Evolutionary conservation across 2,329 filamentous ascomycete genomes (phyloP).

Genomic region (Penicillium sp.): DNA sequence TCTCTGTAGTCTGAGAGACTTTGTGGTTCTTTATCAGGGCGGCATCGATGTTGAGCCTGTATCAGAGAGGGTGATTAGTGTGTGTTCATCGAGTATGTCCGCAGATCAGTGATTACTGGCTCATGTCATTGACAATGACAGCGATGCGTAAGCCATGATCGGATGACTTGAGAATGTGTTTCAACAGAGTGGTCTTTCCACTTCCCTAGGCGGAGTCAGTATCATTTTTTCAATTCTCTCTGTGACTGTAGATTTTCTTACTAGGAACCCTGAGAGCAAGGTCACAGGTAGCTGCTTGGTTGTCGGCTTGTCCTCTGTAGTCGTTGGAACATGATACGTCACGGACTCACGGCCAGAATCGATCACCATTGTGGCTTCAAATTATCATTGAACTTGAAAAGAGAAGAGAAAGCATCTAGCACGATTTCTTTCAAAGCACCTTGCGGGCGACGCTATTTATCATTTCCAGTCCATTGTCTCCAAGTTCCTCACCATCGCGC

Average conservation of each 20-base stretch:
- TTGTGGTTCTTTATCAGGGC: conserved; percentile 62
- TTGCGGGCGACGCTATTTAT: conserved; percentile 24
- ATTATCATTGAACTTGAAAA: neutral
- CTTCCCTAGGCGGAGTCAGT: conserved; percentile 55
- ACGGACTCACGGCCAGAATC: conserved; percentile 25
- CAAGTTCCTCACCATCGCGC: conserved; percentile 30
- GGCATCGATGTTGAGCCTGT: conserved; percentile 67
- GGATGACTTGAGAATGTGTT: conserved; percentile 66
- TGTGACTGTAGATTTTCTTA: conserved; percentile 28
- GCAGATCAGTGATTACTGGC: conserved; percentile 48
- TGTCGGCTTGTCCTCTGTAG: conserved; percentile 32
- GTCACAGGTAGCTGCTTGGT: conserved; percentile 57
- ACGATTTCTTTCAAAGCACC: conserved; percentile 13
- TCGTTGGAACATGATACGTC: conserved; percentile 17
- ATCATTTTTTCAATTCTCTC: neutral
- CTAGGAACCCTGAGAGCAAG: conserved; percentile 63
- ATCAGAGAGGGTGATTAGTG: neutral
- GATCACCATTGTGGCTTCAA: conserved; percentile 26
- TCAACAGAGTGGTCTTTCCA: conserved; percentile 71
- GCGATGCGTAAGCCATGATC: conserved; percentile 71
- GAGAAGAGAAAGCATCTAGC: neutral
- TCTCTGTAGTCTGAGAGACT: conserved; percentile 63
- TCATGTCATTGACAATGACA: conserved; percentile 75
- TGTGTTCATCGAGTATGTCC: rapidly evolving
- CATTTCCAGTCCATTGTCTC: conserved; percentile 16